Conservation (phyloP, 805 yeast genomes). For the Saturnispora serradocipensis region DNA sequence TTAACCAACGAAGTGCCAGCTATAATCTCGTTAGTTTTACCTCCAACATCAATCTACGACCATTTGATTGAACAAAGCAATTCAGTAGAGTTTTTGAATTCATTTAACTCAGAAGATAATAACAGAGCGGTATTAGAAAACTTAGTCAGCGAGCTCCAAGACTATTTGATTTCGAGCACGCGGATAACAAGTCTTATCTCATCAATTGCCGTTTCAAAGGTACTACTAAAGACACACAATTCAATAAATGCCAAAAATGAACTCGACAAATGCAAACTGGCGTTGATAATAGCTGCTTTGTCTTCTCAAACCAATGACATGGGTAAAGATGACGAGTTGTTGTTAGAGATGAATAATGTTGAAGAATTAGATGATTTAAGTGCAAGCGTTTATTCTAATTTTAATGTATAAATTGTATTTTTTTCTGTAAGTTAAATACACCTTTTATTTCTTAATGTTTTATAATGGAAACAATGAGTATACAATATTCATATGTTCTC, state of each 20-base stretch:
- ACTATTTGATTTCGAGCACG: conserved; percentile 21
- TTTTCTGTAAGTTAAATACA: background rate
- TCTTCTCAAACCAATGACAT: conserved; percentile 48
- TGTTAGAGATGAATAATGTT: conserved; percentile 35
- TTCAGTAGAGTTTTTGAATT: conserved; percentile 31
- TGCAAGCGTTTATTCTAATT: conserved; percentile 84
- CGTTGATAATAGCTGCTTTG: conserved; percentile 59
- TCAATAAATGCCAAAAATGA: background rate
- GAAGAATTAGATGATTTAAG: conserved; percentile 77
- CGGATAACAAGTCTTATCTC: conserved; percentile 31
- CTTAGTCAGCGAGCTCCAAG: conserved; percentile 24
- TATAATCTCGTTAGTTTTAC: conserved; percentile 30
- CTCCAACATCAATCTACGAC: conserved; percentile 44
- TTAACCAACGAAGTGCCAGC: background rate
- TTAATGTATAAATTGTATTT: conserved; percentile 24
- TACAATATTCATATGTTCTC: background rate
- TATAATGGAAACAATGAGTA: too few species aligned
- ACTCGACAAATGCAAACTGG: conserved; percentile 39
- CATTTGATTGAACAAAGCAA: conserved; percentile 47
- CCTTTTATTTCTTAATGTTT: background rate
- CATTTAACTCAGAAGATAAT: conserved; percentile 19
- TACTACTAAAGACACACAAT: conserved; percentile 30
- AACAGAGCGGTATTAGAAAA: conserved; percentile 23
- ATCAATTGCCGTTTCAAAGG: conserved; percentile 35
- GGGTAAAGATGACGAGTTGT: conserved; percentile 25